Base-by-base conservation (phyloP, 257 asterid genomes). In the Ballota nigra region DNA sequence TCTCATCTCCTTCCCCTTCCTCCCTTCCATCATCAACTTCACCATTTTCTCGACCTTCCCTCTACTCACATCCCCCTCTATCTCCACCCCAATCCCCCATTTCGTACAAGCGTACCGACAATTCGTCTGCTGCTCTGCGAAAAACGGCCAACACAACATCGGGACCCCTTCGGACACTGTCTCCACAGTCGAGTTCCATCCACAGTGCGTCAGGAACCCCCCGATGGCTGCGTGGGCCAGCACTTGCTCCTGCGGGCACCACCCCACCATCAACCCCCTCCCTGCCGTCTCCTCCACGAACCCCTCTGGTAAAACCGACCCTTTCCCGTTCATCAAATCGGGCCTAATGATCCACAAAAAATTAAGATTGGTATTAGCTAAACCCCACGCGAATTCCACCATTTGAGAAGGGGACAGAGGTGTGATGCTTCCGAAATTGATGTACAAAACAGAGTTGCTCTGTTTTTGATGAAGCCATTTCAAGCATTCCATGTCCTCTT, bases 101-200 rank as follows among this genome's bases (percentile, higher is more conserved):
- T 70, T 43, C 6, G 64, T n/a, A 69, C 89, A 77, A 5, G 75
- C 76, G 10, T 82, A 84, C 1, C 79, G 45, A 41, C 89, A 84
- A 22, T 82, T 84, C 12, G 89, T 84, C 20, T 72, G 89, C 73
- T 84, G 89, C 75, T 84, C 89, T 0, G 89, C 83, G 28, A 84
- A 84, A 60, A 82, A 84, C 12, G 89, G 89, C 89, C 89, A 84
- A 55, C 86, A 84, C 15, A 84, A 70, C 85, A 82, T 75, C 10
- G 86, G 85, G 16, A 84, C 86, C 10, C 86, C 86, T 23, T 67
- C 82, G 0, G 83, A 68, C 8, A 82, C 22, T 0, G 82, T 72
- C 79, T 82, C 89, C 0, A 80, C 8, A 0, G 89, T 82, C 2
- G 86, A 82, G 29, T 84, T 84, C 89, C 89, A 84, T 0, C 89